Base-by-base conservation (phyloP, 108 stramenopile species). In the Fistulifera pelliculosa region DNA sequence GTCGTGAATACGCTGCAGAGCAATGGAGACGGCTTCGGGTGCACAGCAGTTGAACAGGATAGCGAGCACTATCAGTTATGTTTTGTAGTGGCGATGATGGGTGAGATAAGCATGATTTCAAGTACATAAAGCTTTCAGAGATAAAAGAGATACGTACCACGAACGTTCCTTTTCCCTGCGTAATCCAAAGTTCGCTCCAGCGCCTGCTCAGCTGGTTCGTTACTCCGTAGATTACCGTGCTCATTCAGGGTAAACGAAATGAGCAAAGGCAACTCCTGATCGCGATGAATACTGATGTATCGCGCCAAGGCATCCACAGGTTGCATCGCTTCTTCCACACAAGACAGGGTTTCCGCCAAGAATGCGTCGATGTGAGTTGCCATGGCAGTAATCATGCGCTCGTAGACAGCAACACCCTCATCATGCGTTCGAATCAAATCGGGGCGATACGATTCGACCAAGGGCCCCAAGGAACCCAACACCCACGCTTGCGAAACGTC, bases 301-400 rank as follows among this genome's bases (percentile, higher is more conserved):
- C 39, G 43, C 14, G 55, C 64, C 13, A 85, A 55, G 5, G 81
- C 85, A 50, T 83, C 72, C 7, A 87, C 27, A 0, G 70, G 85
- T 68, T 92, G 90, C 28, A 56, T 54, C 1, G 76, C 71, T 66
- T 92, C 90, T 57, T 85, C 84, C 1, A 64, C 48, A 25, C 68
- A 85, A 0, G 81, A 83, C 77, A 87, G 76, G 25, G 90, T 92
- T 66, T 92, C 90, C 16, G 77, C 85, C 18, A 92, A 54, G 48
- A 70, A 85, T 23, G 54, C 65, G 58, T 92, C 90, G 8, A 85
- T 74, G 53, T 72, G 48, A 2, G 77, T 76, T 15, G 51, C 48
- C 63, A 92, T 62, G 21, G 81, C 80, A 12, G 57, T 47, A 8
- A 63, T 68, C 17, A 76, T 70, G 14, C 55, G 26, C 24, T 52